Evolutionary conservation across 1,284 basidiomycete species (phyloP).

Genomic region (Spongiforma sp.): DNA sequence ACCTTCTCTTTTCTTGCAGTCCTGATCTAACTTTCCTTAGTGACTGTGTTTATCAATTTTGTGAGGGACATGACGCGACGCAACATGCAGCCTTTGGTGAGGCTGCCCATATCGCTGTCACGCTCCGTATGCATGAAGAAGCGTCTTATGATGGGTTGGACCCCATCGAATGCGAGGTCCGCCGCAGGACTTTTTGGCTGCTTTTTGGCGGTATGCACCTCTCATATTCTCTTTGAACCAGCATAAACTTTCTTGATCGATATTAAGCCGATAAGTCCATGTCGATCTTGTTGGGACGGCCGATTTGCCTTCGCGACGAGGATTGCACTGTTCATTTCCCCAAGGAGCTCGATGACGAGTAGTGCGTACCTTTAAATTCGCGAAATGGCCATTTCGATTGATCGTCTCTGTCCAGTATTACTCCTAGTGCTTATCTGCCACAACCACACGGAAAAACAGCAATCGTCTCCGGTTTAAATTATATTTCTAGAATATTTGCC

Average conservation of each 20-base stretch:
- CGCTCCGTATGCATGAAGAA: conserved; percentile 84
- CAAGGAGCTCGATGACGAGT: conserved; percentile 84
- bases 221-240: conserved; percentile 9
- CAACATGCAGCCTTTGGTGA: conserved; percentile 85
- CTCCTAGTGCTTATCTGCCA: conserved; percentile 76
- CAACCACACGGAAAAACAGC: conserved; percentile 85
- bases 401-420: conserved; percentile 60
- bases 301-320: conserved; percentile 83
- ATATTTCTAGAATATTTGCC: conserved; percentile 84
- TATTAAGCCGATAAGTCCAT: conserved; percentile 85
- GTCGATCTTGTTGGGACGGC: conserved; percentile 79
- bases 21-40: conserved; percentile 42
- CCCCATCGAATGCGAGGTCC: conserved; percentile 84
- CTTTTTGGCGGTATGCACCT: conserved; percentile 73
- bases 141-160: conserved; percentile 78
- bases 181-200: conserved; percentile 84
- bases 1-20: conserved; percentile 23
- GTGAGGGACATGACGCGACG: conserved; percentile 86
- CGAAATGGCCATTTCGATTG: conserved; percentile 40
- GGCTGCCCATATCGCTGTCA: conserved; percentile 80
- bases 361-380: conserved; percentile 58
- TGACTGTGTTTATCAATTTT: conserved; percentile 84
- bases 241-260: not conserved
- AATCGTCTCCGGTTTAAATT: conserved; percentile 84
- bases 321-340: conserved; percentile 88